Base-by-base conservation (phyloP, 2,329 filamentous ascomycete species). In the Neonectria hederae region DNA sequence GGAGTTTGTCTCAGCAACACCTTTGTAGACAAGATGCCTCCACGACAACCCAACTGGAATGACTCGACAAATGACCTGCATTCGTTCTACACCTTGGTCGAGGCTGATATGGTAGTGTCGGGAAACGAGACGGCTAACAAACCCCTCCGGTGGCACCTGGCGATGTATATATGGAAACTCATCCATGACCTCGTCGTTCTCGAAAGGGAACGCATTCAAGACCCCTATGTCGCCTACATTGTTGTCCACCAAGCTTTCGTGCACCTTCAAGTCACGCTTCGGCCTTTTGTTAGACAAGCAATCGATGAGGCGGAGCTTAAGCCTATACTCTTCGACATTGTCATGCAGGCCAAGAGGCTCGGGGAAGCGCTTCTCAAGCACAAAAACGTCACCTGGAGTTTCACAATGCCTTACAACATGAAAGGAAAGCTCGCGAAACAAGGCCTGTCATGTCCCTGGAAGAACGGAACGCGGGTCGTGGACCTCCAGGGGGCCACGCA, bases 1-100 rank as follows among this genome's bases (percentile, higher is more conserved):
- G 19, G 5, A 2, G 9, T 49, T 10, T 58, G 54, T 8, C 59
- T 45, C 17, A 40, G 61, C 21, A 51, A 55, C 24, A 17, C 30
- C 14, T 54, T 63, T 4, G 42, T 28, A 13, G 61, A 63, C 26
- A 55, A 32, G 21, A 51, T 63, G 6, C 55, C 43, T 4, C 9
- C 17, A 4, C 28, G 17, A n/a, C 5, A 11, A 8, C 24, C 45
- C 1, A 13, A 13, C 5, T 49, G 46, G 46, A 9, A 30, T 7
- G 9, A 8, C 8, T 9, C n/a, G 11, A 9, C 8, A 7, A 2
- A 14, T 17, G 51, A 45, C 32, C 48, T 54, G 43, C 52, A 30
- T n/a, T 6, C 11, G 11, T 46, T 63, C 51, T 53, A 46, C 26
- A 43, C 55, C 4, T 22, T 10, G 8, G 32, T 59, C 13, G 49